Evolutionary conservation across 2,329 filamentous ascomycete genomes (phyloP), one percentile per base, ranked within the genome.

Genomic region (Boeremia lycopersici): DNA sequence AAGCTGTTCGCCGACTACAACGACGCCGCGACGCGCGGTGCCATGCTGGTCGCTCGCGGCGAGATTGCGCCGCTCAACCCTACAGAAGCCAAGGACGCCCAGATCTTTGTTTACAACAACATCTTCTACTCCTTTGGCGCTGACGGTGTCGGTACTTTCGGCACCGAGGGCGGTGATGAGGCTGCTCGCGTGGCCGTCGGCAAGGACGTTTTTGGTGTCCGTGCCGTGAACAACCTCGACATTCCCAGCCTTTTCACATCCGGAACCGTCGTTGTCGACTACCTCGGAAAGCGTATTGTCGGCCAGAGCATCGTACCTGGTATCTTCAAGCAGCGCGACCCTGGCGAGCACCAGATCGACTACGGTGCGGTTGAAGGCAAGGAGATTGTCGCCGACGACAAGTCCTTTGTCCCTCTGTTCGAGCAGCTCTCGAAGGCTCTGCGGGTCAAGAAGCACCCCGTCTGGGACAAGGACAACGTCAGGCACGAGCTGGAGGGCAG

Each of bases 21-120:
- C 60, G 95, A 99, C 72, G 93, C 95, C 41, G 95, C 96, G 51
- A 90, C 92, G 35, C 87, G 91, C 58, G 95, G 95, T 59, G 93
- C 95, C 29, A 90, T 97, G 40, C 81, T 98, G 63, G 93, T 99
- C 48, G 93, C 93, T 23, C 86, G 91, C 53, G 95, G 95, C 48
- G 95, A 99, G 75, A 89, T 99, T 60, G 88, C 92, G 17, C 91
- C 95, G 6, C 79, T 99, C 49, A 99, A 99, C 78, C 96, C 95
- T 6, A 98, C 93, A 0, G 95, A 99, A 78, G 87, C 84, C 60
- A 86, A 84, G 63, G 93, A 99, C 74, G 95, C 95, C 4, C 95
- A 99, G 75, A 99, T 99, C 62, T 99, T 96, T 70, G 93, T 99
- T 23, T 97, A 98, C 81, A 98, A 98, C 82, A 99, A 99, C 77